phyloP scores from a whole-genome alignment of 1,139 yeast species.

The Diutina catenulata region DNA sequence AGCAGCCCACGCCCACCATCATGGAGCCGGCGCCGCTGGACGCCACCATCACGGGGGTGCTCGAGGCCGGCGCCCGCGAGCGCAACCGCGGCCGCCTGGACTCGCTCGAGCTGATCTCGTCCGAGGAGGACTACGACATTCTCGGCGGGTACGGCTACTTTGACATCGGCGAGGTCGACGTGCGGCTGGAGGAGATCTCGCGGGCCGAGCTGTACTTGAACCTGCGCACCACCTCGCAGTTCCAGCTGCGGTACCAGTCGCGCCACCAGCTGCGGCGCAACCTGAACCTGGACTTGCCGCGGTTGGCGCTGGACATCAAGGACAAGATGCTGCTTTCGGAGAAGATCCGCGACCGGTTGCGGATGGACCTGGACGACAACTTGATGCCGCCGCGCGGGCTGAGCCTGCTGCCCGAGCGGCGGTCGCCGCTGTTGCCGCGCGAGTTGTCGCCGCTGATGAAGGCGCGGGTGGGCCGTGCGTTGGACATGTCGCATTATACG shows the following conservation, averaged over 20 bases:
- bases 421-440: not conserved
- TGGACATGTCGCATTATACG: no score
- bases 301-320: constrained; percentile 13
- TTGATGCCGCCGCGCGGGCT: not conserved
- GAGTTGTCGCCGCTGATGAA: not conserved
- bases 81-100: not conserved
- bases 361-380: constrained; percentile 6
- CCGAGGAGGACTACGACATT: constrained; percentile 21
- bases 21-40: not conserved
- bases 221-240: constrained; percentile 14
- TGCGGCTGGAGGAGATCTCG: constrained; percentile 20
- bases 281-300: constrained; percentile 10
- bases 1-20: not conserved
- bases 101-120: not conserved
- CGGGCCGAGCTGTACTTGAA: constrained; percentile 20
- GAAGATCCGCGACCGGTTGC: constrained; percentile 25
- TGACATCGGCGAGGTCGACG: constrained; percentile 49
- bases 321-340: constrained; percentile 22
- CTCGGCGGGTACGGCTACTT: constrained; percentile 70
- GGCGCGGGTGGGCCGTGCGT: not conserved
- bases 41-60: not conserved
- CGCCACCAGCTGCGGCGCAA: constrained; percentile 21
- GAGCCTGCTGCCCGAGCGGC: not conserved
- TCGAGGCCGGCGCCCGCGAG: not conserved
- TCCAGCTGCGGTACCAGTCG: constrained; percentile 7